Evolutionary conservation across 306 rosid genomes (phyloP).

Genomic region (Acmispon strigosus): DNA sequence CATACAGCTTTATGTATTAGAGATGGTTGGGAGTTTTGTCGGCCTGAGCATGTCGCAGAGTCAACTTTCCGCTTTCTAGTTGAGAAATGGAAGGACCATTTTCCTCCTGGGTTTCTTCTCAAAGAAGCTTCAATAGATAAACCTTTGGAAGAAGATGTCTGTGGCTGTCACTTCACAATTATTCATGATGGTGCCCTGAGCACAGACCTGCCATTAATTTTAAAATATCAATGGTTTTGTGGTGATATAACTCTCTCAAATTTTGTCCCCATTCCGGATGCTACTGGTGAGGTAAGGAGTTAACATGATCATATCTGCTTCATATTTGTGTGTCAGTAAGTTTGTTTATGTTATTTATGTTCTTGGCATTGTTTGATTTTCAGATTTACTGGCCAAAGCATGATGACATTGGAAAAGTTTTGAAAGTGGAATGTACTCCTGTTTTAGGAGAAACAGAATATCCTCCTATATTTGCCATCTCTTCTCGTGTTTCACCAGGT

Average conservation of each 20-base stretch:
- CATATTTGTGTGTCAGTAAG: not conserved
- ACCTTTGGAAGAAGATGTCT: slow-evolving; percentile 88
- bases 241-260: slow-evolving; percentile 68
- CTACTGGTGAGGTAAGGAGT: slow-evolving; percentile 63
- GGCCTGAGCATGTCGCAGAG: slow-evolving; percentile 71
- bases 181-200: slow-evolving; percentile 44
- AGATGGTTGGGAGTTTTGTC: slow-evolving; percentile 95
- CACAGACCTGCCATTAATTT: slow-evolving; percentile 40
- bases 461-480: slow-evolving; percentile 80
- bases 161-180: slow-evolving; percentile 73
- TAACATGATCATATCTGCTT: slow-evolving; percentile 10
- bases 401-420: slow-evolving; percentile 60
- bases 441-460: slow-evolving; percentile 60
- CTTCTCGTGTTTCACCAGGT: slow-evolving; percentile 79
- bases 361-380: slow-evolving; percentile 14
- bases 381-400: slow-evolving; percentile 95
- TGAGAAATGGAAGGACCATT: slow-evolving; percentile 82
- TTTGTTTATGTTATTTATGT: not conserved
- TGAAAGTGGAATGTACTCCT: slow-evolving; percentile 87
- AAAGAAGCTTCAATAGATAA: slow-evolving; percentile 78
- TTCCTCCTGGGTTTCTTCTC: slow-evolving; percentile 61
- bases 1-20: slow-evolving; percentile 82
- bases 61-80: slow-evolving; percentile 73
- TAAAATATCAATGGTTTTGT: slow-evolving; percentile 86
- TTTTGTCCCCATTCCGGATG: slow-evolving; percentile 64